Evolutionary conservation across 1,284 basidiomycete genomes (phyloP).

Genomic region (Heterobasidion irregulare): DNA sequence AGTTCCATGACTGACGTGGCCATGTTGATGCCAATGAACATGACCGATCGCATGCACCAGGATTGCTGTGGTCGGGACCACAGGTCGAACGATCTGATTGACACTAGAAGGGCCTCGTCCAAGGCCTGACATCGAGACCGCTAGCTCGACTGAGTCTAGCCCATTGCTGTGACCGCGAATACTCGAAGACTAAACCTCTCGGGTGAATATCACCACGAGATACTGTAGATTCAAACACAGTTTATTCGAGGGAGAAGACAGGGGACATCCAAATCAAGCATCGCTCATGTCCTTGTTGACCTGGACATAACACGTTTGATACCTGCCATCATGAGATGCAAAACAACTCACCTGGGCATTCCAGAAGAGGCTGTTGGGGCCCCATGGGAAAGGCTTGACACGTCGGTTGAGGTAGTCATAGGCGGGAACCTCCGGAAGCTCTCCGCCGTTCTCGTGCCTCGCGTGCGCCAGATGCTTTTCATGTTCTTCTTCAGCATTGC

Average conservation of each 20-base stretch:
- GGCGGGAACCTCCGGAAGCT: constrained; percentile 59
- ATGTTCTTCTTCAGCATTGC: constrained; percentile 72
- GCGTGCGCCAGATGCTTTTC: constrained; percentile 64
- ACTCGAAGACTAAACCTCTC: too few species aligned
- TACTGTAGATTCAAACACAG: background rate
- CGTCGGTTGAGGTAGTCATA: constrained; percentile 77
- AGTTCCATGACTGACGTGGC: too few species aligned
- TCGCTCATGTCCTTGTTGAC: constrained; percentile 54
- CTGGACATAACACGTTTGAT: constrained; percentile 21
- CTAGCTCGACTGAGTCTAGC: too few species aligned
- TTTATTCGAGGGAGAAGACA: background rate
- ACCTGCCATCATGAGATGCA: background rate
- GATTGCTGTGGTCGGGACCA: too few species aligned
- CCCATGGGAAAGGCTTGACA: constrained; percentile 77
- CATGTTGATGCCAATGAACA: too few species aligned
- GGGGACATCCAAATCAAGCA: constrained; percentile 15
- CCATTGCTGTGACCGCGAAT: too few species aligned
- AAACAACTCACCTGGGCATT: constrained; percentile 51
- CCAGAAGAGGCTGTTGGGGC: constrained; percentile 73
- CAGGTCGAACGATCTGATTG: too few species aligned
- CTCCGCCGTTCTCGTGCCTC: constrained; percentile 68
- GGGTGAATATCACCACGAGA: too few species aligned
- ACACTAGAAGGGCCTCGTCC: too few species aligned
- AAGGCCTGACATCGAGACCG: too few species aligned
- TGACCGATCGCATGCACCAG: too few species aligned